phyloP scores from a whole-genome alignment of 805 yeast species.

The Ogataea paradorogensis region DNA sequence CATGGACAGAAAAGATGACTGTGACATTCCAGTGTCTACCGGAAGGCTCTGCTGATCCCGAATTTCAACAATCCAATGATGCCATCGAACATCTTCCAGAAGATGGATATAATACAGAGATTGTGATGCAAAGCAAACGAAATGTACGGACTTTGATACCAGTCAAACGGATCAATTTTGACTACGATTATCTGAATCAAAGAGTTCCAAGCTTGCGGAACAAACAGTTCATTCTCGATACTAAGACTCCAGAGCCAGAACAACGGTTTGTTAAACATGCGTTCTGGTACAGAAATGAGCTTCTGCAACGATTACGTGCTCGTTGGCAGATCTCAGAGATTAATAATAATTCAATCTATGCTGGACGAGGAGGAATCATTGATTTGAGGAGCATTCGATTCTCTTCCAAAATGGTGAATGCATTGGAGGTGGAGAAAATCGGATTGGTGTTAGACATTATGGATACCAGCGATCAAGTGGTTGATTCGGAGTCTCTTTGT shows the following conservation, averaged over 20 bases:
- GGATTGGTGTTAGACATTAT: conserved; percentile 38
- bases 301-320: conserved; percentile 60
- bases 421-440: conserved; percentile 49
- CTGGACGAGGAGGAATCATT: conserved; percentile 50
- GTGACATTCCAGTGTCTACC: conserved; percentile 28
- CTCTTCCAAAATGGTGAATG: conserved; percentile 56
- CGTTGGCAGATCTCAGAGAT: conserved; percentile 49
- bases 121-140: conserved; percentile 25
- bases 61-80: conserved; percentile 26
- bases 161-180: conserved; percentile 49
- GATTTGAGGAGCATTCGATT: conserved; percentile 67
- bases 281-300: conserved; percentile 78
- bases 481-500: conserved; percentile 32
- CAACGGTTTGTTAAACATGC: conserved; percentile 53
- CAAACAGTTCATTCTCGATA: conserved; percentile 66
- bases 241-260: conserved; percentile 53
- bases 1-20: conserved; percentile 62
- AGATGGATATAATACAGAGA: conserved; percentile 16
- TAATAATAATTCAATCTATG: conserved; percentile 27
- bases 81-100: conserved; percentile 14
- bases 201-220: conserved; percentile 70
- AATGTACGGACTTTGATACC: conserved; percentile 66
- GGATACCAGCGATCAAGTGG: conserved; percentile 10
- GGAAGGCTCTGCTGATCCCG: conserved; percentile 20
- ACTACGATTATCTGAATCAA: conserved; percentile 40